Evolutionary conservation across 768 basidiomycete genomes (phyloP), one percentile per base, ranked within the genome.

Genomic region (Vararia minispora): DNA sequence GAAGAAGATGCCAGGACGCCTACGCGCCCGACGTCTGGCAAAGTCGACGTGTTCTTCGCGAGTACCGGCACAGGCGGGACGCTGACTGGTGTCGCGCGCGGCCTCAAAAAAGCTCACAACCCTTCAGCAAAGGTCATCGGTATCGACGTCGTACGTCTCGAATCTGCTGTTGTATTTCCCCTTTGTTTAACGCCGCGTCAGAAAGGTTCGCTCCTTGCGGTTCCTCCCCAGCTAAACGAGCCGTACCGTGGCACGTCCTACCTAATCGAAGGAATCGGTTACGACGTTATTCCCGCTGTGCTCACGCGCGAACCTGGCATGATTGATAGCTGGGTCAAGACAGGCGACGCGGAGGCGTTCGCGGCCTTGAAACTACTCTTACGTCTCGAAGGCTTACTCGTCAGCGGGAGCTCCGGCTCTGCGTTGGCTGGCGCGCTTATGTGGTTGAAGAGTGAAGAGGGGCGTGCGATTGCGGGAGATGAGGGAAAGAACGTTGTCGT

Each of bases 1-100:
- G 60, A 61, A 4, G 71, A 74, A 1, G 83, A 77, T 1, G 79
- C 74, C 8, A 75, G 78, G 18, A 78, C 74, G 0, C 47, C 59
- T 5, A 55, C 55, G 11, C 66, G 57, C 35, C 76, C 74, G 0
- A 86, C 83, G 0, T 81, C 79, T 22, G 68, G 70, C 35, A 79
- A 82, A 55, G 76, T 97, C 17, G 82, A 92, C 53, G 79, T 76
- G 2, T 62, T 98, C 35, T 58, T 95, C 16, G 87, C 79, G 6
- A 79, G 87, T 3, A 87, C 92, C 9, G 95, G 95, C 11, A 99
- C 95, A 2, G 94, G 95, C 11, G 94, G 94, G 9, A 97, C 94
- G 1, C 62, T 99, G 44, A 87, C 86, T n/a, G 94, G 94, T 2
- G 56, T 86, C 34, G 79, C 86, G 13, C 70, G 79, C 12, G 81